phyloP scores from a whole-genome alignment of 2,329 filamentous ascomycete species.

The Raffaelea deltoideospora region DNA sequence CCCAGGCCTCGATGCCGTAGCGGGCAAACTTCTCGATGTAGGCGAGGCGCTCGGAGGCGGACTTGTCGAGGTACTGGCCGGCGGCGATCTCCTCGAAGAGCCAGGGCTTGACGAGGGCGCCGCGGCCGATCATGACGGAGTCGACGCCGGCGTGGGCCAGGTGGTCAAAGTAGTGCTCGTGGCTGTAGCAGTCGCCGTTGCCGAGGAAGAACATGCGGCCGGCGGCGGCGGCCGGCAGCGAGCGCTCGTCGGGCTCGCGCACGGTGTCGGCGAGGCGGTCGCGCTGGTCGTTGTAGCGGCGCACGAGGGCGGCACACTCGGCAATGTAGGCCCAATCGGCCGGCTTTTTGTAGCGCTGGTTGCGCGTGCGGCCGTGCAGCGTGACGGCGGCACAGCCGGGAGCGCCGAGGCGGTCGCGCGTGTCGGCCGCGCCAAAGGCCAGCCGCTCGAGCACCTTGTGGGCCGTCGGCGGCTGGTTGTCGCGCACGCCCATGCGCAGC shows the following conservation, averaged over 20 bases:
- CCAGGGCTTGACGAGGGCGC: slow-evolving; percentile 95
- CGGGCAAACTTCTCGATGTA: slow-evolving; percentile 82
- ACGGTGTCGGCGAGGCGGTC: slow-evolving; percentile 59
- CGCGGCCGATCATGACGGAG: slow-evolving; percentile 92
- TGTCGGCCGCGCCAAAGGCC: slow-evolving; percentile 62
- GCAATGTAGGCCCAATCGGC: slow-evolving; percentile 96
- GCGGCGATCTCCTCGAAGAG: slow-evolving; percentile 90
- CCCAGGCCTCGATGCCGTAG: slow-evolving; percentile 89
- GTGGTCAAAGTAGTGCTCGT: slow-evolving; percentile 71
- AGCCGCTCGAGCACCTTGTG: slow-evolving; percentile 70
- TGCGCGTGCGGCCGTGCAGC: slow-evolving; percentile 80
- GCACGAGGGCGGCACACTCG: slow-evolving; percentile 74
- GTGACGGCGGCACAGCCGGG: slow-evolving; percentile 90
- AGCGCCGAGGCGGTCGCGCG: slow-evolving; percentile 53
- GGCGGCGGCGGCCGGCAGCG: slow-evolving; percentile 48
- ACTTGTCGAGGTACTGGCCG: slow-evolving; percentile 92
- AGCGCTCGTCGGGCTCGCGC: slow-evolving; percentile 59
- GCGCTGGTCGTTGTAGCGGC: slow-evolving; percentile 57
- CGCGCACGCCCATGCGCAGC: slow-evolving; percentile 80
- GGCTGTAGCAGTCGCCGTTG: slow-evolving; percentile 93
- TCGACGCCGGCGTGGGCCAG: slow-evolving; percentile 69
- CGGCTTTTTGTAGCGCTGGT: slow-evolving; percentile 81
- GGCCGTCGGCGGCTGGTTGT: slow-evolving; percentile 58
- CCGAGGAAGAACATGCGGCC: slow-evolving; percentile 73
- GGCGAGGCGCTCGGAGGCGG: slow-evolving; percentile 65